Evolutionary conservation across 2,329 filamentous ascomycete species (phyloP), one percentile per base, ranked within the genome.

Genomic region (Zelopaecilomyces penicillatus): DNA sequence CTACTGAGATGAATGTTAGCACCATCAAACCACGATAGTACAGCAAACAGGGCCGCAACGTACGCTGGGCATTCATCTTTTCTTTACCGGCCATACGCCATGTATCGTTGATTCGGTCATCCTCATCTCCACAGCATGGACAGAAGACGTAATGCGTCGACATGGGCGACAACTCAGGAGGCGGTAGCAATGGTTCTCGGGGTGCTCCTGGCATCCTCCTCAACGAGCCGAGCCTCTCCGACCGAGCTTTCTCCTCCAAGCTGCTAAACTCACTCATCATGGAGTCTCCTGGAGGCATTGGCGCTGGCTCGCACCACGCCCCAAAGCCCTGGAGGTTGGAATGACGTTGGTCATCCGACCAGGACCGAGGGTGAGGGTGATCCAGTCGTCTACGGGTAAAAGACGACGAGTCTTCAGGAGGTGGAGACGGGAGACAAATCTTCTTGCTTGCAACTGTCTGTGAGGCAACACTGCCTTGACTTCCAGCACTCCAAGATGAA

Each of bases 1-100:
- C 46, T 43, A 48, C 46, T 48, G 19, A 19, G 37, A 29, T 31
- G 36, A 37, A 30, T 9, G 46, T 48, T 39, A 48, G 45, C 38
- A 47, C 30, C 10, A 26, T 39, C 27, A 40, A 27, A 38, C 39
- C 36, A 26, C 28, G 36, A 37, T 42, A 39, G 32, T 6, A 28
- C 35, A 6, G n/a, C 6, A 27, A 27, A 19, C 19, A n/a, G 29
- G 10, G 28, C 31, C 36, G 35, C 26, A 28, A 29, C 46, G 42
- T 42, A 48, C 46, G 26, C 40, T 48, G 46, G 40, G 39, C 31
- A n/a, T 48, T 39, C 46, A 45, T 48, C 30, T 45, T 48, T 26
- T 48, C 43, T 12, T 45, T 41, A 8, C 39, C 34, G 12, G 38
- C 43, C 46, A 48, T 45, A 19, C 44, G 39, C 46, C 46, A 48